phyloP scores from a whole-genome alignment of 2,329 filamentous ascomycete species.

The Colletotrichum sp. region DNA sequence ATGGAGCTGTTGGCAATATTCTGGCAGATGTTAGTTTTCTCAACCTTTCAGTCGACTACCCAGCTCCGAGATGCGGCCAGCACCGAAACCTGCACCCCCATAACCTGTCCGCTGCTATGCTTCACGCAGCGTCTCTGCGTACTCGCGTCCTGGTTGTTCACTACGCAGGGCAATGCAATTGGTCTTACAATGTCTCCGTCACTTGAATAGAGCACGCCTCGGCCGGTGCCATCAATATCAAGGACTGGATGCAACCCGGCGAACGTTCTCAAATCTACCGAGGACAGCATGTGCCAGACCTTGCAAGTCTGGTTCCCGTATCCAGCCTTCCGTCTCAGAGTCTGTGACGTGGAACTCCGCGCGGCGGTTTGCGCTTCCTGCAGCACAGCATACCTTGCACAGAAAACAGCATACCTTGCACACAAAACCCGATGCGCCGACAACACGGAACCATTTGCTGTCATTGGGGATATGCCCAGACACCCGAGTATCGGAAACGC shows the following conservation, averaged over 20 bases:
- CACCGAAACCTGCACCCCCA: neutral
- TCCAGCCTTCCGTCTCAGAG: neutral
- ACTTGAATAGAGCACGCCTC: constrained; percentile 27
- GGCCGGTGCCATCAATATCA: constrained; percentile 4
- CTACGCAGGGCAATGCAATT: constrained; percentile 22
- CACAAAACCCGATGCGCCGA: neutral
- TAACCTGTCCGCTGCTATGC: constrained; percentile 15
- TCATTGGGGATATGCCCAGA: neutral
- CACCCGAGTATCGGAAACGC: neutral
- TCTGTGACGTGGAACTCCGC: neutral
- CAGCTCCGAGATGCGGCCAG: constrained; percentile 8
- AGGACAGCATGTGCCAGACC: neutral
- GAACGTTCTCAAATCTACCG: neutral
- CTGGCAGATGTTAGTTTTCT: neutral
- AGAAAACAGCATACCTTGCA: neutral
- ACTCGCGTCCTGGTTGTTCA: neutral
- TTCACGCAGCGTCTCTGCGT: neutral
- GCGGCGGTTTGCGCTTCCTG: neutral
- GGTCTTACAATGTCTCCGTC: constrained; percentile 22
- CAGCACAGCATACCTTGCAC: no score
- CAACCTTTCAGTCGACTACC: neutral
- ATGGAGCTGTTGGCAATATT: neutral
- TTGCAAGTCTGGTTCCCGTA: neutral
- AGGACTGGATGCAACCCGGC: neutral
- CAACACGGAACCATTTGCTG: neutral